Percentiles rank a stretch among this genome's conserved stretches.
Evolutionary conservation across 495 filamentous ascomycete species (phyloP).

Genomic region (Penicillium antarcticum): DNA sequence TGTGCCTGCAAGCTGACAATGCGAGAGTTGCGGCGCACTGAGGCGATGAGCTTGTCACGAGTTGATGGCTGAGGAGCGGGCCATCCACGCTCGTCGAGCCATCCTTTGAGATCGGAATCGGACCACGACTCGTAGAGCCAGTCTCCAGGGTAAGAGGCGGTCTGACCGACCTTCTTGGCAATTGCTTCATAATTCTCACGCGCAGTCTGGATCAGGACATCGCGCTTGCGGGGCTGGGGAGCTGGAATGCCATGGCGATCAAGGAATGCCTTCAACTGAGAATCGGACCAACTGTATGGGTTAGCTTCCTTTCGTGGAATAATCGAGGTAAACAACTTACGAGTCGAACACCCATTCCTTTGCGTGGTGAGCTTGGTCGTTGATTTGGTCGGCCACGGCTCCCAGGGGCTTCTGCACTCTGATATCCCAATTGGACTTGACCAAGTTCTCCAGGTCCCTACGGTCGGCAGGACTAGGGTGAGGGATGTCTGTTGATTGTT

Average conservation of each 20-base stretch:
- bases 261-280: constrained; percentile 86
- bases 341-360: constrained; percentile 94
- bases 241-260: constrained; percentile 83
- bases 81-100: constrained; percentile 86
- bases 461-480: constrained; percentile 83
- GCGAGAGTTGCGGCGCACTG: constrained; percentile 86
- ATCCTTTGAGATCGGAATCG: constrained; percentile 72
- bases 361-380: constrained; percentile 64
- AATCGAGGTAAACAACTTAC: constrained; percentile 47
- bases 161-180: constrained; percentile 82
- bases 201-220: constrained; percentile 70
- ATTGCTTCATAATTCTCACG: constrained; percentile 78
- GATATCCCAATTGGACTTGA: constrained; percentile 83
- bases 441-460: constrained; percentile 76
- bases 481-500: constrained; percentile 58
- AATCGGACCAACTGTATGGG: constrained; percentile 68
- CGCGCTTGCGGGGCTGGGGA: constrained; percentile 77
- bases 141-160: constrained; percentile 82
- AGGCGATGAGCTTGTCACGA: constrained; percentile 84
- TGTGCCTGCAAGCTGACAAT: constrained; percentile 65
- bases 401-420: constrained; percentile 69
- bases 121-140: constrained; percentile 93
- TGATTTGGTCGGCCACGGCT: constrained; percentile 68
- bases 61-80: constrained; percentile 82
- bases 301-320: constrained; percentile 10